Percentiles rank a stretch among this genome's conserved stretches.
Evolutionary conservation across 176 grass and related monocot genomes (phyloP).

Genomic region (Triticum timopheevii): DNA sequence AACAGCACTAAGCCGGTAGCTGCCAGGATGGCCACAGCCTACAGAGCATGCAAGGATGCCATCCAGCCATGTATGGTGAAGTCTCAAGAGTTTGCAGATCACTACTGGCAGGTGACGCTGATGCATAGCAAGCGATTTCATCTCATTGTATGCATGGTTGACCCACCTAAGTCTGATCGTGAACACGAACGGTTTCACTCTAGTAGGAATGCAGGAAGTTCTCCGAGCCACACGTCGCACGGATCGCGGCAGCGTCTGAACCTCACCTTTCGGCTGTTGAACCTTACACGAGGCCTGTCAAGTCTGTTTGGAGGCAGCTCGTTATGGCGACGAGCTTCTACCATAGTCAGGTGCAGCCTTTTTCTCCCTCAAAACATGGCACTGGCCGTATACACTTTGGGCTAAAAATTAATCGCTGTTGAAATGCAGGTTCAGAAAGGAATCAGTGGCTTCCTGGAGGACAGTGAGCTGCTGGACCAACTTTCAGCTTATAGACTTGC

Average conservation of each 20-base stretch:
- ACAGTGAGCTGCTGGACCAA: neutral
- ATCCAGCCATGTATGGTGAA: neutral
- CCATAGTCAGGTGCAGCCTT: conserved; percentile 20
- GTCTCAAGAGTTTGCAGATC: neutral
- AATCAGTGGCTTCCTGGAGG: neutral
- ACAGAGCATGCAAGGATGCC: conserved; percentile 17
- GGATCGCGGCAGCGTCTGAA: neutral
- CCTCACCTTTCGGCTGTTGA: conserved; percentile 9
- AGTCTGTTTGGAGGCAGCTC: neutral
- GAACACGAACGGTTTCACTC: neutral
- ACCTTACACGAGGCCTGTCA: conserved; percentile 3
- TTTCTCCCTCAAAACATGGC: too few species aligned
- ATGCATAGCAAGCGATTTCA: neutral
- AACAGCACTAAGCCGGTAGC: neutral
- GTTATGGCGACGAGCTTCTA: neutral
- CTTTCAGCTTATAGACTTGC: neutral
- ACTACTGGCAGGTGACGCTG: conserved; percentile 28
- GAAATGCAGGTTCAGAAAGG: conserved; percentile 32
- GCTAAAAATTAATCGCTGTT: neutral
- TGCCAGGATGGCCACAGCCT: neutral
- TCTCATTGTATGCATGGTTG: neutral
- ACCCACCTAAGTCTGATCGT: neutral
- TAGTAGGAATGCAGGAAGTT: conserved; percentile 7
- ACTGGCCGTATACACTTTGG: neutral
- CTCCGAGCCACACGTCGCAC: neutral